Evolutionary conservation across 352 stramenopile species (phyloP).

Genomic region (Globisporangium echinulatum): DNA sequence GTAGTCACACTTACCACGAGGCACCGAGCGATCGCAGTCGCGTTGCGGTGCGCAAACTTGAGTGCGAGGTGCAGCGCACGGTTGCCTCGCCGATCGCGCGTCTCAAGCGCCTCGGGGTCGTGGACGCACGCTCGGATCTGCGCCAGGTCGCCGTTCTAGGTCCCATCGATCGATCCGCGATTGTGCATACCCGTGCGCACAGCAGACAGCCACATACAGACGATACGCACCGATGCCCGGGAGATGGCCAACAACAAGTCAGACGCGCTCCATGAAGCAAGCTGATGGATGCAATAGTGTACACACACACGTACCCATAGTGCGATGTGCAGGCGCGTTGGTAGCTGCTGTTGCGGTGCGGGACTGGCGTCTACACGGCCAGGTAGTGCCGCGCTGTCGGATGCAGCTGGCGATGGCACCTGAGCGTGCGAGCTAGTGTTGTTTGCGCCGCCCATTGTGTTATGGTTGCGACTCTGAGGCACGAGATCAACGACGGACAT

Average conservation of each 20-base stretch:
- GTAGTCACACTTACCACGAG: conserved; percentile 30
- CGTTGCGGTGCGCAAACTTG: conserved; percentile 62
- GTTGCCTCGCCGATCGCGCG: conserved; percentile 46
- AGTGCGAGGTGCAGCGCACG: conserved; percentile 56
- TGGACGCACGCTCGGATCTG: conserved; percentile 38
- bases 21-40: conserved; percentile 39
- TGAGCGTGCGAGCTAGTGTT: background rate
- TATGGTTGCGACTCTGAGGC: background rate
- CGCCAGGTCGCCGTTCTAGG: conserved; percentile 48
- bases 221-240: background rate
- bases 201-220: background rate
- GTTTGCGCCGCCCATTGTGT: conserved; percentile 2
- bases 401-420: too few relatives aligned
- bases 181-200: background rate
- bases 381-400: too few relatives aligned
- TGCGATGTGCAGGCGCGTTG: conserved; percentile 47
- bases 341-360: background rate
- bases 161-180: background rate
- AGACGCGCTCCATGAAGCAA: too few relatives aligned
- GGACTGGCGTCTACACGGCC: too few relatives aligned
- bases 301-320: conserved; percentile 33
- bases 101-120: conserved; percentile 33
- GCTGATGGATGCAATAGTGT: too few relatives aligned
- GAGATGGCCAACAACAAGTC: too few relatives aligned
- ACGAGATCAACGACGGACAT: background rate